Evolutionary conservation across 176 grass and related monocot genomes (phyloP).

Genomic region (Triticum timopheevii): DNA sequence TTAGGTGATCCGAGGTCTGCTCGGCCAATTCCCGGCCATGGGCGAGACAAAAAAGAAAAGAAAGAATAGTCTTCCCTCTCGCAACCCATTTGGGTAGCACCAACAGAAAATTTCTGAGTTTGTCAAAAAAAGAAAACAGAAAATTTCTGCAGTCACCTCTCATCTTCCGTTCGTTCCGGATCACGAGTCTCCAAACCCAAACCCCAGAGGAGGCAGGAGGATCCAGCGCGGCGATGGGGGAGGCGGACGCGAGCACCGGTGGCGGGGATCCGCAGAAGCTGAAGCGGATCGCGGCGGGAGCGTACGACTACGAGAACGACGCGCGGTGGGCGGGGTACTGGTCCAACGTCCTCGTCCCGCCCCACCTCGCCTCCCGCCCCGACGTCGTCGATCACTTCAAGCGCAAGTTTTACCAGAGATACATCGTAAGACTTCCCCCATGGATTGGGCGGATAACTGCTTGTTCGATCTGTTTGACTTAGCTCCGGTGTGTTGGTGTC

Average conservation of each 20-base stretch:
- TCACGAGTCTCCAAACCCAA: background rate
- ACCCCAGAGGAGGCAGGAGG: background rate
- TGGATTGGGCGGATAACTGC: background rate
- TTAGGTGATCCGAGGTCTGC: too few species aligned
- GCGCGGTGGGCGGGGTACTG: constrained; percentile 95
- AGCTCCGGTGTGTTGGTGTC: background rate
- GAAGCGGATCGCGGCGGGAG: constrained; percentile 69
- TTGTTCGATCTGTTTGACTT: constrained; percentile 20
- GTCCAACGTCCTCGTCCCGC: constrained; percentile 79
- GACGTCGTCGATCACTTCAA: constrained; percentile 91
- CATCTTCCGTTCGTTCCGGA: background rate
- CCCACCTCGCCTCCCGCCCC: constrained; percentile 69
- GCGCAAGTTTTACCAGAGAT: constrained; percentile 94
- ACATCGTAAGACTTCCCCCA: constrained; percentile 44
- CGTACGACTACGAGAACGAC: constrained; percentile 94
- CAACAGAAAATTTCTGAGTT: background rate
- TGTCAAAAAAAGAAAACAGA: background rate
- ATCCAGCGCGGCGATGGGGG: constrained; percentile 36
- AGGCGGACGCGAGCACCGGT: constrained; percentile 36
- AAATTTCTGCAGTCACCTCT: background rate
- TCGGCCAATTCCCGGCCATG: too few species aligned
- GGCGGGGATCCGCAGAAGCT: constrained; percentile 61
- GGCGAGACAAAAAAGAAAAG: background rate
- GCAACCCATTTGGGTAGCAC: constrained; percentile 5
- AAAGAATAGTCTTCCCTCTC: background rate